These are phyloP conservation scores for Cyclotella distinguenda DNA, from an alignment of 108 stramenopile species.

Conservation along the genomic window DNA sequence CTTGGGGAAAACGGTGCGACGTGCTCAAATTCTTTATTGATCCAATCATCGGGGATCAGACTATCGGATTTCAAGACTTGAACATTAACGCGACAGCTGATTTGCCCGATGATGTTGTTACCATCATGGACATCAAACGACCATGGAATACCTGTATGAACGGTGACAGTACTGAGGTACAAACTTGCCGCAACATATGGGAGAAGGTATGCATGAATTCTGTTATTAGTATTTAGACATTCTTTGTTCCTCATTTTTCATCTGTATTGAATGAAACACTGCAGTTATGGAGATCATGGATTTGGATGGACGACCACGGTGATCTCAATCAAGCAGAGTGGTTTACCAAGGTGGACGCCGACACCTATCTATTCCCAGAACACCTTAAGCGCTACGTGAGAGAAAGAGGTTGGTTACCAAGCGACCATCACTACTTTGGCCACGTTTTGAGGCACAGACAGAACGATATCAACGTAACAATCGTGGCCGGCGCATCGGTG, in stretches of 20 bases:
- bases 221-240: no score
- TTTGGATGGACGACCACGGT: conserved; percentile 33
- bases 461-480: not conserved
- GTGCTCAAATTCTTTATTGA: conserved; percentile 33
- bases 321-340: conserved; percentile 30
- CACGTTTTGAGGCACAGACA: conserved; percentile 26
- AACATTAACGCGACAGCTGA: conserved; percentile 7
- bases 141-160: conserved; percentile 26
- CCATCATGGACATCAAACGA: conserved; percentile 14
- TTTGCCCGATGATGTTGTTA: conserved; percentile 25
- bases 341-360: conserved; percentile 41
- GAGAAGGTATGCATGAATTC: no score
- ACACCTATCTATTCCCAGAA: conserved; percentile 40
- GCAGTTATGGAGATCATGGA: conserved; percentile 36
- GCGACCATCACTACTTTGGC: conserved; percentile 44
- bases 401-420: conserved; percentile 13
- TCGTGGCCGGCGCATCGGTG: conserved; percentile 35
- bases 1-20: conserved; percentile 39
- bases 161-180: conserved; percentile 1
- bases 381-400: conserved; percentile 29
- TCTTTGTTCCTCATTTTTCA: no score
- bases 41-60: conserved; percentile 26
- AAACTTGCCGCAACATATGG: conserved; percentile 36
- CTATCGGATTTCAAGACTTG: conserved; percentile 21
- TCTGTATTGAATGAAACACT: no score